Evolutionary conservation across 73 alveolate genomes (phyloP).

Genomic region (Durusdinium trenchii): DNA sequence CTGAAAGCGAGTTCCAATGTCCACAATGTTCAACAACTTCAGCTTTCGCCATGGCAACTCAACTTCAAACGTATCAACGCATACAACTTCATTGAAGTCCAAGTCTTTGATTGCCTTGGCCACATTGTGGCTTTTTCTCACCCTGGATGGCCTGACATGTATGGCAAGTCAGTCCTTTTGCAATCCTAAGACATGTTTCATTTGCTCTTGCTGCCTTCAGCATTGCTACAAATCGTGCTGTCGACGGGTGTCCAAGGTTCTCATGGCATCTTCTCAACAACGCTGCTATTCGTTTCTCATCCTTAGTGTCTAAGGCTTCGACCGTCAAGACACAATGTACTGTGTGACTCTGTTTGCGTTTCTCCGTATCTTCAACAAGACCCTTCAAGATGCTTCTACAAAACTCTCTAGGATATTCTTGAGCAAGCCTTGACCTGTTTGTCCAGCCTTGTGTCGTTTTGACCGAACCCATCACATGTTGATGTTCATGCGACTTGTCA

Average conservation of each 20-base stretch:
- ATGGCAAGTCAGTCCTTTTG: too few relatives aligned
- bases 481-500: neutral
- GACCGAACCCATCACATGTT: neutral
- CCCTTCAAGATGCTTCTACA: neutral
- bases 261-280: neutral
- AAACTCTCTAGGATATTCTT: neutral
- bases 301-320: neutral
- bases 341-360: neutral
- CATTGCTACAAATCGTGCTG: neutral
- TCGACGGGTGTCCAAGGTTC: neutral
- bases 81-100: neutral
- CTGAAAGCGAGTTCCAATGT: neutral
- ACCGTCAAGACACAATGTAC: neutral
- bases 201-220: neutral
- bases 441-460: neutral
- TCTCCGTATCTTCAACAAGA: neutral
- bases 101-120: neutral
- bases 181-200: neutral
- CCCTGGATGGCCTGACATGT: neutral
- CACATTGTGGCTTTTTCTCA: neutral
- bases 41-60: neutral
- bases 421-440: neutral
- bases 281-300: neutral
- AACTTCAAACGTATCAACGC: neutral
- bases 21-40: neutral